Conservation (phyloP, 805 yeast species). For the Cyberlindnera xishuangbannaensis region DNA sequence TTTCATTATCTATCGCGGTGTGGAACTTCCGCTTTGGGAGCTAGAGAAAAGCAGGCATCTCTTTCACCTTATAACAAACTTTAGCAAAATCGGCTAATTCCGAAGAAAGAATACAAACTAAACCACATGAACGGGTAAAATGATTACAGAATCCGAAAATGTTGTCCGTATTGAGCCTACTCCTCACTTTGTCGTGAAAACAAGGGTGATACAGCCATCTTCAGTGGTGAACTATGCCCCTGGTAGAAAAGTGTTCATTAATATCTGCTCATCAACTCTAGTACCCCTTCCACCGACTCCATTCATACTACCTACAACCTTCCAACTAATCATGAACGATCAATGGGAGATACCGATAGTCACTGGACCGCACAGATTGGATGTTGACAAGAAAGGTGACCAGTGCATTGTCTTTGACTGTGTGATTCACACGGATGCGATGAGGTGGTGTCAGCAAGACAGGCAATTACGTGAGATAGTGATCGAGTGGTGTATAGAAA, state of each 20-base stretch:
- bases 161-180: conserved; percentile 39
- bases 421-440: conserved; percentile 59
- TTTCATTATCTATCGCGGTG: background rate
- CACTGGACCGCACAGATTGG: conserved; percentile 49
- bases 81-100: no score
- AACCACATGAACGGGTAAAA: no score
- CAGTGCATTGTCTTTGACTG: conserved; percentile 71
- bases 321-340: conserved; percentile 58
- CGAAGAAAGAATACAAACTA: no score
- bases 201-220: conserved; percentile 32
- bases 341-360: conserved; percentile 86
- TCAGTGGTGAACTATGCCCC: conserved; percentile 24
- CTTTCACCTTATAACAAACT: background rate
- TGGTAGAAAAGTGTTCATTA: conserved; percentile 68
- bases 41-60: background rate
- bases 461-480: conserved; percentile 56
- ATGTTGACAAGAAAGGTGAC: conserved; percentile 64
- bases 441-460: conserved; percentile 55
- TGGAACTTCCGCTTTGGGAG: background rate
- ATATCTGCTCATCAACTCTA: conserved; percentile 59
- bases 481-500: conserved; percentile 80
- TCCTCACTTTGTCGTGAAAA: conserved; percentile 72
- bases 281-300: conserved; percentile 58
- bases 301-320: conserved; percentile 53
- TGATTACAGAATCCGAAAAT: no score